Conservation (phyloP, 495 filamentous ascomycete species). For the Pseudoneurospora amorphoporcata region DNA sequence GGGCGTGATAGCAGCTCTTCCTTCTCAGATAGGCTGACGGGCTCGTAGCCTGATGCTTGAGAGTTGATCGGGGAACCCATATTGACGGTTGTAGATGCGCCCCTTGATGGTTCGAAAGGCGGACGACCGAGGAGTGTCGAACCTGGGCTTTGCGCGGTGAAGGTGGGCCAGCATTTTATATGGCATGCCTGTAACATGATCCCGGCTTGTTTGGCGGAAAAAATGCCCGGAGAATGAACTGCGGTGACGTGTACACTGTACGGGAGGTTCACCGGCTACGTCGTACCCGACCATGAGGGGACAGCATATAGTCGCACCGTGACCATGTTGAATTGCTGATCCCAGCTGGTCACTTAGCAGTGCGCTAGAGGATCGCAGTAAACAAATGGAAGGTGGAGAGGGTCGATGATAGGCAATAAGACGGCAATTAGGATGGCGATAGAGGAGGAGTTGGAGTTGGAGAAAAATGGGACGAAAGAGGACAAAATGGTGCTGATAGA, state of each 20-base stretch:
- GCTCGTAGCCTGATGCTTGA: constrained; percentile 4
- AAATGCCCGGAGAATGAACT: not conserved
- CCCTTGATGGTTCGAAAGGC: not conserved
- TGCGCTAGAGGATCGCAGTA: not conserved
- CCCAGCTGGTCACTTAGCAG: not conserved
- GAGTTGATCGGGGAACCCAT: not conserved
- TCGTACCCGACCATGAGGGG: not conserved
- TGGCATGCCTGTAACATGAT: not conserved
- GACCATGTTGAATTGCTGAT: not conserved
- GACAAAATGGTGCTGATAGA: not conserved
- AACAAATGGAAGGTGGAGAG: not conserved
- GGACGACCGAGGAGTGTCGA: not conserved
- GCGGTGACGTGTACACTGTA: not conserved
- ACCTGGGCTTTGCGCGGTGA: not conserved
- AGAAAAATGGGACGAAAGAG: not conserved
- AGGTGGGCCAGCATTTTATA: not conserved
- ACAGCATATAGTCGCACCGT: not conserved
- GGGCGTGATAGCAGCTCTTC: not conserved
- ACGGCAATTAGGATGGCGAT: not conserved
- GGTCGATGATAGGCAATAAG: not conserved
- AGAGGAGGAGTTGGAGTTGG: not conserved
- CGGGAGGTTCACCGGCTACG: not conserved
- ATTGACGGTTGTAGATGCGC: not conserved
- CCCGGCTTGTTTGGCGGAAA: not conserved
- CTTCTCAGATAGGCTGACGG: constrained; percentile 4